Percentiles rank a stretch among this genome's conserved stretches.
Evolutionary conservation across 2,329 filamentous ascomycete genomes (phyloP).

Genomic region (Cercospora canescens): DNA sequence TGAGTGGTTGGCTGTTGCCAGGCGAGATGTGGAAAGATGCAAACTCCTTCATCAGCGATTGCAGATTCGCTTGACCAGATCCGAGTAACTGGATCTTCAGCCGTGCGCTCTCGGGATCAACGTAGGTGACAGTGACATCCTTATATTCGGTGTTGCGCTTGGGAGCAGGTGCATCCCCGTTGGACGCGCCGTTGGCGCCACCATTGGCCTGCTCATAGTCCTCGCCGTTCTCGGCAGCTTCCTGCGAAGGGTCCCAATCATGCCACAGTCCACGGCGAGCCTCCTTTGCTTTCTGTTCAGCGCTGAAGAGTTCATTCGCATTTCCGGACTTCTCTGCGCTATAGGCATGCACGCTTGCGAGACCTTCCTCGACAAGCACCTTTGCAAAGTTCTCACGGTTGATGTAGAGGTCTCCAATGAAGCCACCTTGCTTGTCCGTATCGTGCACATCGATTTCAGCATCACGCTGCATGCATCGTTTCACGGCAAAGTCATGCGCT

Average conservation of each 20-base stretch:
- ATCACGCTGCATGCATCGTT: constrained; percentile 87
- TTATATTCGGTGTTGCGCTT: constrained; percentile 83
- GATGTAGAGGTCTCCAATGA: constrained; percentile 92
- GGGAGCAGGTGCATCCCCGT: constrained; percentile 53
- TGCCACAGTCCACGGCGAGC: constrained; percentile 86
- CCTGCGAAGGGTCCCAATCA: constrained; percentile 88
- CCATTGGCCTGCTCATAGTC: constrained; percentile 46
- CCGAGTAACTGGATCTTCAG: constrained; percentile 92
- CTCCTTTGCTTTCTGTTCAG: constrained; percentile 88
- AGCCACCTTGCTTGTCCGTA: constrained; percentile 94
- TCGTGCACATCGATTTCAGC: constrained; percentile 94
- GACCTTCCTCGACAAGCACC: constrained; percentile 86
- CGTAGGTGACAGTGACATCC: constrained; percentile 87
- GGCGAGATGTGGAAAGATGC: constrained; percentile 85
- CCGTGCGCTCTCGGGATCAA: constrained; percentile 72
- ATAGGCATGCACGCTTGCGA: constrained; percentile 89
- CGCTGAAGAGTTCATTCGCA: constrained; percentile 79
- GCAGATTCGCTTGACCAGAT: constrained; percentile 78
- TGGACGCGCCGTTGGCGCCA: constrained; percentile 40
- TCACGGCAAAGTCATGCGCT: constrained; percentile 86
- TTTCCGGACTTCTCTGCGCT: constrained; percentile 96
- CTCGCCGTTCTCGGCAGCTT: constrained; percentile 58
- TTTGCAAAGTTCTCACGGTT: constrained; percentile 96
- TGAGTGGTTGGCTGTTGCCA: constrained; percentile 71
- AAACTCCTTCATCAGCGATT: constrained; percentile 88